Evolutionary conservation across 345 rosid genomes (phyloP).

Genomic region (Erysimum cheiranthoides): DNA sequence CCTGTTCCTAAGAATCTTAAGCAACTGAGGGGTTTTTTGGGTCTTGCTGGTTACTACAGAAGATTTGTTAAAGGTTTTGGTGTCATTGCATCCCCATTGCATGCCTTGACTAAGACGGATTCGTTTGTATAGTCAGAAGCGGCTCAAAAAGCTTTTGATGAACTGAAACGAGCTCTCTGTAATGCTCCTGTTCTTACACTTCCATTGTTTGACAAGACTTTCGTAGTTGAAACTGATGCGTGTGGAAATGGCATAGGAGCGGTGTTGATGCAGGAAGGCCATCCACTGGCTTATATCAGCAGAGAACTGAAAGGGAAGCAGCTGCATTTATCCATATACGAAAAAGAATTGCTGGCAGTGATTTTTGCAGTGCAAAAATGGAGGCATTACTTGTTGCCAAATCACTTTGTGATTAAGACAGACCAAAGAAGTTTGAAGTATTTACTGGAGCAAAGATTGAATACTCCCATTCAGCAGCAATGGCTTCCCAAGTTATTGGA

Average conservation of each 20-base stretch:
- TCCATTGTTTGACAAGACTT: background rate
- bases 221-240: background rate
- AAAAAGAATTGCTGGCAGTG: background rate
- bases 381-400: too few relatives aligned
- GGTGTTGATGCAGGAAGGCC: background rate
- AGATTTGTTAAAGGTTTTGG: background rate
- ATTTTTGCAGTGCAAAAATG: background rate
- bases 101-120: background rate
- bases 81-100: accelerated
- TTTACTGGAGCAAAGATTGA: too few relatives aligned
- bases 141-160: background rate
- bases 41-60: background rate
- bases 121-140: background rate
- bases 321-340: background rate
- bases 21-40: background rate
- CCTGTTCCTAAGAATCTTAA: accelerated
- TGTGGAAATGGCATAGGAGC: background rate
- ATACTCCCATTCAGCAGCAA: too few relatives aligned
- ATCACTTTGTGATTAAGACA: too few relatives aligned
- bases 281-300: background rate
- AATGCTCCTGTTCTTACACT: background rate
- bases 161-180: background rate
- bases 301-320: background rate
- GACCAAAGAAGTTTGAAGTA: too few relatives aligned
- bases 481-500: too few relatives aligned